phyloP scores from a whole-genome alignment of 306 rosid genomes.

The Astragalus membranaceus region DNA sequence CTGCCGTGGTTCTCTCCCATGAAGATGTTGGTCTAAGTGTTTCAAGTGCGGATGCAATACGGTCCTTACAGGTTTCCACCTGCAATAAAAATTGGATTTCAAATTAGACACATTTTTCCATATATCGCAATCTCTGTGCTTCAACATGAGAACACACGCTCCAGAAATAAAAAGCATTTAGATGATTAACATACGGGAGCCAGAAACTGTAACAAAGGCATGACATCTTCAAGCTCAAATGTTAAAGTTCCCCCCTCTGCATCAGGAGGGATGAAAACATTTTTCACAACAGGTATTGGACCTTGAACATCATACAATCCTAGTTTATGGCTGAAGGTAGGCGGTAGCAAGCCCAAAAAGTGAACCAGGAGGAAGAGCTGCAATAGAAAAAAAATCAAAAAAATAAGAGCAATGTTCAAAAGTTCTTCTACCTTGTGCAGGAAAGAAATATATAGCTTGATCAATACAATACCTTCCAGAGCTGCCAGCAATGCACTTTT shows the following conservation, averaged over 20 bases:
- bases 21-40: slow-evolving; percentile 91
- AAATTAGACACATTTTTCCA: slow-evolving; percentile 9
- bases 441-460: slow-evolving; percentile 2
- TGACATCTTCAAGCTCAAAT: slow-evolving; percentile 86
- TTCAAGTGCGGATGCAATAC: slow-evolving; percentile 88
- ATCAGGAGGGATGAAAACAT: slow-evolving; percentile 84
- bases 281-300: slow-evolving; percentile 84
- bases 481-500: slow-evolving; percentile 96
- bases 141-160: not conserved
- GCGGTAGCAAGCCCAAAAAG: slow-evolving; percentile 96
- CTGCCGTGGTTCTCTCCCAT: slow-evolving; percentile 92
- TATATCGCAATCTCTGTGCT: not conserved
- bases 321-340: slow-evolving; percentile 93
- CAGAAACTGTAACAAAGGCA: slow-evolving; percentile 91
- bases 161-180: not conserved
- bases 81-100: slow-evolving; percentile 28
- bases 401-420: slow-evolving; percentile 10
- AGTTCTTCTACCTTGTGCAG: slow-evolving; percentile 14
- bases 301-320: slow-evolving; percentile 96
- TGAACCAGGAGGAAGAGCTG: slow-evolving; percentile 96
- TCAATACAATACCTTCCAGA: slow-evolving; percentile 63
- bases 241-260: slow-evolving; percentile 68
- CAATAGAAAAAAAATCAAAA: slow-evolving; percentile 12
- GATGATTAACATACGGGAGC: slow-evolving; percentile 75
- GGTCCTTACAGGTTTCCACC: slow-evolving; percentile 94